Percentiles rank a stretch among this genome's conserved stretches.
Evolutionary conservation across 108 stramenopile genomes (phyloP).

Genomic region (Nitzschia palea): DNA sequence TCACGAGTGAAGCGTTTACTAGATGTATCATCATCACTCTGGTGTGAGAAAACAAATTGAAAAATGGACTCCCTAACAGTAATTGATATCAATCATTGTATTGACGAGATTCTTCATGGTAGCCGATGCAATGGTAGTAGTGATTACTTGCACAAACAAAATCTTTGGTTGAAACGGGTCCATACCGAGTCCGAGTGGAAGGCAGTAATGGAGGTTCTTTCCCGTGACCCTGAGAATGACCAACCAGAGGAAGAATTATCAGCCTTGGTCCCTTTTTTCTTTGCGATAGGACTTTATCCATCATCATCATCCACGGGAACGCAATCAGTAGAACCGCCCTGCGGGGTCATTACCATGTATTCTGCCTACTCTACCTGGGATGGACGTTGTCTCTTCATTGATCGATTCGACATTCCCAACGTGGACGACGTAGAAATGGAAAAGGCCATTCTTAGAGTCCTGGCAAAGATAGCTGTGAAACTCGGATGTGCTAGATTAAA

Average conservation of each 20-base stretch:
- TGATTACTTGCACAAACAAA: not conserved
- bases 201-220: not conserved
- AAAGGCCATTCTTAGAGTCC: not conserved
- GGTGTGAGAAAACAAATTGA: too few species aligned
- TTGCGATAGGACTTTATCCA: constrained; percentile 4
- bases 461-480: constrained; percentile 18
- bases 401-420: not conserved
- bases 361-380: constrained; percentile 48
- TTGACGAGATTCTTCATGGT: not conserved
- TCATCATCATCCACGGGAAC: too few species aligned
- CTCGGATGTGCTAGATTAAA: constrained; percentile 16
- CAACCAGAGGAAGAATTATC: too few species aligned
- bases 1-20: too few species aligned
- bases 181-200: not conserved
- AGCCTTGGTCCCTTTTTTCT: constrained; percentile 1
- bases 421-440: not conserved
- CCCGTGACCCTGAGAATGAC: not conserved
- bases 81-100: not conserved
- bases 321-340: too few species aligned
- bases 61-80: not conserved
- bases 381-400: constrained; percentile 29
- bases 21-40: too few species aligned
- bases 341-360: constrained; percentile 30
- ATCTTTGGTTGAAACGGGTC: not conserved
- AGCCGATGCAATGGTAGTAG: not conserved